A percentile compares a stretch with the other conserved stretches of the same genome.
Evolutionary conservation across 148 eudicot genomes (phyloP).

Genomic region (Suaeda aralocaspica): DNA sequence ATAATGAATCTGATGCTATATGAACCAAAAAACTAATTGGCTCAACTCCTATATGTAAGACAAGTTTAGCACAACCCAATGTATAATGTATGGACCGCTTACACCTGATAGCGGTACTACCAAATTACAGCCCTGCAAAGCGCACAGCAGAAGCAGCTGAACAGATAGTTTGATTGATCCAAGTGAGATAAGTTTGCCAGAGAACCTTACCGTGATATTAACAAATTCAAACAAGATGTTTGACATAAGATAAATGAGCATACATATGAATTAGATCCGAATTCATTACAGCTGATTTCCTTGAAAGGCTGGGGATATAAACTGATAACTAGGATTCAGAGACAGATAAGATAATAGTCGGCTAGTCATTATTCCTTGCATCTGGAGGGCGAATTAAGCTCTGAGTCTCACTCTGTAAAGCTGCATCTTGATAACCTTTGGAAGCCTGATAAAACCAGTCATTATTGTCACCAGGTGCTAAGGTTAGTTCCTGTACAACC

Average conservation of each 20-base stretch:
- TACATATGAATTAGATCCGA: not conserved
- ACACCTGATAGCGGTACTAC: no score
- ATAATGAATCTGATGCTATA: no score
- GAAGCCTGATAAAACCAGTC: conserved; percentile 28
- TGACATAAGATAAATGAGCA: not conserved
- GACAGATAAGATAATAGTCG: not conserved
- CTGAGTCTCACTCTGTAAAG: conserved; percentile 16
- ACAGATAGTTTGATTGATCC: no score
- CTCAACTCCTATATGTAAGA: no score
- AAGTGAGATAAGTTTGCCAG: no score
- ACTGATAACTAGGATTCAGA: not conserved
- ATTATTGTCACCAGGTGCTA: conserved; percentile 15
- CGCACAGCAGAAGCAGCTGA: no score
- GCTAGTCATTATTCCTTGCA: not conserved
- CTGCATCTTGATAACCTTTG: conserved; percentile 13
- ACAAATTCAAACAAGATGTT: no score
- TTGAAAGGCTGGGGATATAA: not conserved
- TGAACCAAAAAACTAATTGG: no score
- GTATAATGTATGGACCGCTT: no score
- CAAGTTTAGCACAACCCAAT: no score
- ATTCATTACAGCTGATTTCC: conserved; percentile 1
- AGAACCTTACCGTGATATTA: no score
- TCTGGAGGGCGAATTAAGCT: conserved; percentile 14
- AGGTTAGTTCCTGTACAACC: conserved; percentile 27
- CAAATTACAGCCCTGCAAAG: no score